phyloP scores from a whole-genome alignment of 768 basidiomycete species.

The Agaricus subrufescens region DNA sequence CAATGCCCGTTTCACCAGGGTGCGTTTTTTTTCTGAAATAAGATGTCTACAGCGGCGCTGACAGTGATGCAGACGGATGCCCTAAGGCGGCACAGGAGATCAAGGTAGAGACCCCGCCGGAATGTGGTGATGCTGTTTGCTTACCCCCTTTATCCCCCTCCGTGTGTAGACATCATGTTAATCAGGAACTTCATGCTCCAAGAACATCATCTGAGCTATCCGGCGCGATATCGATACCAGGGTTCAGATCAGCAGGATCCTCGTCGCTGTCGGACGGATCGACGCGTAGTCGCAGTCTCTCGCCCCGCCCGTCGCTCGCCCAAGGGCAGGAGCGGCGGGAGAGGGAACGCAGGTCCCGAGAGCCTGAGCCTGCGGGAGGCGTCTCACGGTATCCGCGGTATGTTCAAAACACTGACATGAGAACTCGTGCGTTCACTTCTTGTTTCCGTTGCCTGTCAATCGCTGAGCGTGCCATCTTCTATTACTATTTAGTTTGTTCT shows the following conservation, averaged over 20 bases:
- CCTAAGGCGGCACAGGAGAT: conserved; percentile 74
- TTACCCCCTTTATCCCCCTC: conserved; percentile 18
- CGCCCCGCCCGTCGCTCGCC: conserved; percentile 38
- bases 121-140: neutral
- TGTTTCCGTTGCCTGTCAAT: neutral
- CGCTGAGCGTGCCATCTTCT: neutral
- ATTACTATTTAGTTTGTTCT: neutral
- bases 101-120: conserved; percentile 40
- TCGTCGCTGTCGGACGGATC: conserved; percentile 21
- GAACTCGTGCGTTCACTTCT: conserved; percentile 28
- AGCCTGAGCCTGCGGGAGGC: conserved; percentile 26
- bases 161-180: neutral
- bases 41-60: conserved; percentile 6
- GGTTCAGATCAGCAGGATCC: no score
- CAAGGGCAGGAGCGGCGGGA: conserved; percentile 26
- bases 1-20: conserved; percentile 75
- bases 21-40: conserved; percentile 32
- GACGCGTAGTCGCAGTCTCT: conserved; percentile 37
- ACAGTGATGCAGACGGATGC: conserved; percentile 61
- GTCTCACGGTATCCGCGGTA: conserved; percentile 47
- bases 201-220: no score
- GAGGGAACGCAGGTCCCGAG: conserved; percentile 21
- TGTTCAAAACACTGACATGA: conserved; percentile 53
- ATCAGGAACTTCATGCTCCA: conserved; percentile 25
- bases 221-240: no score